Base-by-base conservation (phyloP, 108 stramenopile species). In the Cyclotella baltica region DNA sequence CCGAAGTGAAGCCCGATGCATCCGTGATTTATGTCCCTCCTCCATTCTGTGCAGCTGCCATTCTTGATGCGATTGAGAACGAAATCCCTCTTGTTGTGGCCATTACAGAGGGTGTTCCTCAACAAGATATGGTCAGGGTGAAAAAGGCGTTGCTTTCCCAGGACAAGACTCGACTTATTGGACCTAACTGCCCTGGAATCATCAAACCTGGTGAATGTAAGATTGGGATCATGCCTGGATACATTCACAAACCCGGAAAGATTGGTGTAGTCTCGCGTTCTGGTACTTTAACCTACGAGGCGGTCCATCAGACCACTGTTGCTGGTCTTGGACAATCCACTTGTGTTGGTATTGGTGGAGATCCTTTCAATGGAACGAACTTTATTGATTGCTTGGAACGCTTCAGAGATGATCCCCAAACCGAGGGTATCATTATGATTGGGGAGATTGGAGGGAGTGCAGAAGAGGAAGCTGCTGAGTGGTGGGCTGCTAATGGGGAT, bases 141-240 rank as follows among this genome's bases (percentile, higher is more conserved):
- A 98, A 98, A 86, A 82, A 88, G 66, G 92, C 89, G 40, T 81
- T 99, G 46, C 81, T 78, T 51, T 73, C 62, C 28, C 96, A 98
- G 73, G 85, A 81, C 38, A 86, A 83, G 31, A 98, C 98, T 13
- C 84, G 99, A 20, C 85, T 99, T 50, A 98, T 99, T 71, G 99
- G 99, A 18, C 99, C 99, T 57, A 99, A 99, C 89, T 99, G 99
- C 87, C 99, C 99, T 22, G 97, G 98, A 67, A 99, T 99, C 77
- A 99, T 99, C 95, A 99, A 99, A 86, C 98, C 99, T 0, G 97
- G 94, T 28, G 99, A 98, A 87, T 98, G 97, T 87, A 99, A 99
- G 86, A 98, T 99, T 70, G 99, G 99, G 35, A 99, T 99, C 90
- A 99, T 99, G 99, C 99, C 99, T 46, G 99, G 99, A 64, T 97